Conservation (phyloP, 1,284 basidiomycete genomes). For the Sanghuangporus baumii region DNA sequence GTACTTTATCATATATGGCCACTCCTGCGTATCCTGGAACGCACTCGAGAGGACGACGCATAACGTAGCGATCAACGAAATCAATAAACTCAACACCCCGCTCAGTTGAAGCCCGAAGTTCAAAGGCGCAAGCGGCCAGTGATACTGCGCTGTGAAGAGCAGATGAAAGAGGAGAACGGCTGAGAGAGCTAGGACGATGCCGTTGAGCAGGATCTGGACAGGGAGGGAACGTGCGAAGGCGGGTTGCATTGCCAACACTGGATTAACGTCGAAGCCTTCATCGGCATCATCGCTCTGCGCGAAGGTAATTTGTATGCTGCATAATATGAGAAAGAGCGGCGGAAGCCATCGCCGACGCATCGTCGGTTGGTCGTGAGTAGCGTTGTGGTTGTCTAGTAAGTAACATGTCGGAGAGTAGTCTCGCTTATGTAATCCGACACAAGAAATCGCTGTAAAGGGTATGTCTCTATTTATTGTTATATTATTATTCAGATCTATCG, state of each 20-base stretch:
- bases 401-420: background rate
- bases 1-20: slow-evolving; percentile 96
- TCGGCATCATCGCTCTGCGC: background rate
- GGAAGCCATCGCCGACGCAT: background rate
- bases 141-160: slow-evolving; percentile 93
- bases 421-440: background rate
- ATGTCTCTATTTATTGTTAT: too few relatives aligned
- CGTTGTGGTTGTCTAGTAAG: background rate
- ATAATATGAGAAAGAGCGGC: background rate
- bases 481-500: background rate
- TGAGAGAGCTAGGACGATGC: slow-evolving; percentile 84
- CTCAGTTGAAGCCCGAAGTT: slow-evolving; percentile 90
- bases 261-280: slow-evolving; percentile 35
- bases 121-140: slow-evolving; percentile 87
- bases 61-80: slow-evolving; percentile 72
- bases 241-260: slow-evolving; percentile 73
- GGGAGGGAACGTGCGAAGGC: slow-evolving; percentile 83
- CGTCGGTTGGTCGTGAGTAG: background rate
- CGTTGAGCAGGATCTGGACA: slow-evolving; percentile 84
- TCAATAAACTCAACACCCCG: slow-evolving; percentile 75
- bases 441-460: background rate
- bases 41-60: slow-evolving; percentile 66
- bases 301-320: background rate
- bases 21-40: slow-evolving; percentile 59
- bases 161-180: slow-evolving; percentile 89